Evolutionary conservation across 768 basidiomycete genomes (phyloP).

Genomic region (Tulasnella sp.): DNA sequence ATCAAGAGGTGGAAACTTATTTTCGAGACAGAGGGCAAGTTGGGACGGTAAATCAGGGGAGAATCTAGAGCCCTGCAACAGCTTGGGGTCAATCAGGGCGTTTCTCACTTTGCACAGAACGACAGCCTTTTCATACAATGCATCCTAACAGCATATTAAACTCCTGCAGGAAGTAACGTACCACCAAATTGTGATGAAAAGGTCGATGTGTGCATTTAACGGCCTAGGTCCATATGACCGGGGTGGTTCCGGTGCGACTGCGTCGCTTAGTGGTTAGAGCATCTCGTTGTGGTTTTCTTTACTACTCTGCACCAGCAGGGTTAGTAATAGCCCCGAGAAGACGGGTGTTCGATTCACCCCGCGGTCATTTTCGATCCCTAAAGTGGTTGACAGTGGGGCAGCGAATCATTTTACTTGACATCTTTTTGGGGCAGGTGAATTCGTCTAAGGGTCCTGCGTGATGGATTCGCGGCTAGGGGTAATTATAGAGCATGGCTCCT

Average conservation of each 20-base stretch:
- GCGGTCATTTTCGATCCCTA: constrained; percentile 5
- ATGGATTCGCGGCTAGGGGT: too few relatives aligned
- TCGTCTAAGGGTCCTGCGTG: too few relatives aligned
- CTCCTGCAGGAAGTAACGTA: neutral
- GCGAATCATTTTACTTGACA: too few relatives aligned
- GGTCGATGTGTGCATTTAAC: neutral
- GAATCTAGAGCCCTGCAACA: neutral
- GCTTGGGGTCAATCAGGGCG: neutral
- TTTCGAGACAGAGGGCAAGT: neutral
- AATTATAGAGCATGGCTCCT: too few relatives aligned
- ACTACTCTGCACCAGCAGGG: neutral
- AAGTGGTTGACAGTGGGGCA: too few relatives aligned
- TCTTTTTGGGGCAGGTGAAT: too few relatives aligned
- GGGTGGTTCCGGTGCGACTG: constrained; percentile 2
- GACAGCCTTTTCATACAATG: neutral
- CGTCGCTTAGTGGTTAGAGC: constrained; percentile 22
- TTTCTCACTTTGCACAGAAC: neutral
- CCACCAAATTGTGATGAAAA: neutral
- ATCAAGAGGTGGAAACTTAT: neutral
- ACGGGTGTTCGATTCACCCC: constrained; percentile 21
- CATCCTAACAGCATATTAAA: too few relatives aligned
- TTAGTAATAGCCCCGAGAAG: neutral
- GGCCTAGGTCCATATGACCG: neutral
- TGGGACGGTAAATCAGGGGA: neutral
- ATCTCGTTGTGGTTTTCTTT: constrained; percentile 13